phyloP scores from a whole-genome alignment of 2,329 filamentous ascomycete genomes.

The Stachybotrys echinatus region DNA sequence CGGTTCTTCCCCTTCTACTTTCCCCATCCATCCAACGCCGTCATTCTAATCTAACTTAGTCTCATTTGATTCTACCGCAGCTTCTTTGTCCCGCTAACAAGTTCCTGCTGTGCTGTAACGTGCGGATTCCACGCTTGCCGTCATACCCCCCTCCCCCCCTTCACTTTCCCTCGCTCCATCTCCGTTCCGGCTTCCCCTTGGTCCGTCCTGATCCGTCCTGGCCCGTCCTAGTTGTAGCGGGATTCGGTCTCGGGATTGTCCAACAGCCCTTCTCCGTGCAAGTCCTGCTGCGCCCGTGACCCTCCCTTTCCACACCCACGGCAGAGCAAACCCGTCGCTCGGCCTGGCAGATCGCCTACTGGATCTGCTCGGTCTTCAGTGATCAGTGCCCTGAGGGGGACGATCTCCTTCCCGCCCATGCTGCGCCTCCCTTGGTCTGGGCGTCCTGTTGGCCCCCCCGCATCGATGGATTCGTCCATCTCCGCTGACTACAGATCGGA shows the following conservation, averaged over 20 bases:
- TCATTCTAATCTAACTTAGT: no score
- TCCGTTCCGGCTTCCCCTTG: neutral
- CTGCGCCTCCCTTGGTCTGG: no score
- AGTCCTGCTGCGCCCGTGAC: no score
- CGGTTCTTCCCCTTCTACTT: neutral
- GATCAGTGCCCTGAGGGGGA: neutral
- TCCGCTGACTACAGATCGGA: neutral
- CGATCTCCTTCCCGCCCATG: neutral
- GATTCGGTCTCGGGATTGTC: neutral
- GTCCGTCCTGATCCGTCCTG: neutral
- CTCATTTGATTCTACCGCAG: no score
- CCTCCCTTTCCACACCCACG: neutral
- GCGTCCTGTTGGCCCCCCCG: no score
- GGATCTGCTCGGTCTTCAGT: neutral
- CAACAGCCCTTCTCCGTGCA: no score
- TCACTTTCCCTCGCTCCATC: neutral
- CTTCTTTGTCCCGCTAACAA: no score
- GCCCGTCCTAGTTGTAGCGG: neutral
- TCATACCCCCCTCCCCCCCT: no score
- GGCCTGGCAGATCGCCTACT: neutral
- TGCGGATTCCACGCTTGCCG: neutral
- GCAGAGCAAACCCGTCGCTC: neutral
- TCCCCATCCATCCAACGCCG: neutral
- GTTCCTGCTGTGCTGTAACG: no score
- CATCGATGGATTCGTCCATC: neutral